These are phyloP conservation scores for Austroboletus niveus DNA, from an alignment of 1,284 basidiomycete species.

Conservation along the genomic window DNA sequence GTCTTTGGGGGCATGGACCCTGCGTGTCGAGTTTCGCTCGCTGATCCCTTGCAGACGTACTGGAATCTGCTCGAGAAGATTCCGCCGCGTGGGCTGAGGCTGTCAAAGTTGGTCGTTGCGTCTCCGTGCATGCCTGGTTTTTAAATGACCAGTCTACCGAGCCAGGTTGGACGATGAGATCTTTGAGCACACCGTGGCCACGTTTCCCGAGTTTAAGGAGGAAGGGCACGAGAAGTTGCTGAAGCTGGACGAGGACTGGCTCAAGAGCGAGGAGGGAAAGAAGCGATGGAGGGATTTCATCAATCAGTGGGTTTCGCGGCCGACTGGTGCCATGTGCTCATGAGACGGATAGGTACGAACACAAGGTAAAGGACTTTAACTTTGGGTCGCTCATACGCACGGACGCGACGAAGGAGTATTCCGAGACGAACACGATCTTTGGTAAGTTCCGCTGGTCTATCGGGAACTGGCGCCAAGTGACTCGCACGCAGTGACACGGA, in stretches of 20 bases:
- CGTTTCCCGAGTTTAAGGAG: slow-evolving; percentile 83
- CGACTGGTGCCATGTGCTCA: background rate
- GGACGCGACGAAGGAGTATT: slow-evolving; percentile 82
- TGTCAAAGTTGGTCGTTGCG: slow-evolving; percentile 69
- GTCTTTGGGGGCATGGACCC: slow-evolving; percentile 1
- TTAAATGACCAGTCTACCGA: slow-evolving; percentile 16
- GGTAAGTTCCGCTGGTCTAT: slow-evolving; percentile 43
- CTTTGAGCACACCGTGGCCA: slow-evolving; percentile 69
- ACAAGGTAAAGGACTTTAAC: slow-evolving; percentile 91
- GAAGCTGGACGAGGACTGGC: slow-evolving; percentile 87
- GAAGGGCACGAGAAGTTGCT: slow-evolving; percentile 64
- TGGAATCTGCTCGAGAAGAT: slow-evolving; percentile 93
- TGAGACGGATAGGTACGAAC: slow-evolving; percentile 62
- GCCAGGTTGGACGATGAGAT: slow-evolving; percentile 90
- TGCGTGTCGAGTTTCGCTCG: slow-evolving; percentile 6
- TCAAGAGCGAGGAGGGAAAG: slow-evolving; percentile 93
- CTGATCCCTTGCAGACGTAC: slow-evolving; percentile 70
- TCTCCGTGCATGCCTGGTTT: background rate
- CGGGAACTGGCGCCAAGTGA: background rate
- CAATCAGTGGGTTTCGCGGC: slow-evolving; percentile 57
- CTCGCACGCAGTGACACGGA: slow-evolving; percentile 57
- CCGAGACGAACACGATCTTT: slow-evolving; percentile 93
- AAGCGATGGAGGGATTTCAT: slow-evolving; percentile 92
- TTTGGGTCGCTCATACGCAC: slow-evolving; percentile 94
- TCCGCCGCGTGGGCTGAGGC: slow-evolving; percentile 68